Conservation (phyloP, 768 basidiomycete genomes). For the Gelatoporia subvermispora region DNA sequence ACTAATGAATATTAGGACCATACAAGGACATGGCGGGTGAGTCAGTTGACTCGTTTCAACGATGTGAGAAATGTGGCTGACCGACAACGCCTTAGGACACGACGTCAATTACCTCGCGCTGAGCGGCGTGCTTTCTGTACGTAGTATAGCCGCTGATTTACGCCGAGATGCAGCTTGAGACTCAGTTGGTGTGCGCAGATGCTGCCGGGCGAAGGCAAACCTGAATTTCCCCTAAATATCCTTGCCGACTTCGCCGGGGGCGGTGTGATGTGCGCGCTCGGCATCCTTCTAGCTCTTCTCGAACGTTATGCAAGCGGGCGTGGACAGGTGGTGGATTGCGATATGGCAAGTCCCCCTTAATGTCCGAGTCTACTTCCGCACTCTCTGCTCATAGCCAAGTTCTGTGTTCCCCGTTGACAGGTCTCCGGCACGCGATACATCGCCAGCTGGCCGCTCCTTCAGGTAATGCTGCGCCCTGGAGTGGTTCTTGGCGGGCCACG, state of each 20-base stretch:
- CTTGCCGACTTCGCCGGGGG: constrained; percentile 84
- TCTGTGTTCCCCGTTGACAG: constrained; percentile 31
- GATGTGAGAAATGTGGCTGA: too few relatives aligned
- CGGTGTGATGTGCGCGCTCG: constrained; percentile 64
- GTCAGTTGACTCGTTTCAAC: too few relatives aligned
- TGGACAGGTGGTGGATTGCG: constrained; percentile 69
- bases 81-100: constrained; percentile 70
- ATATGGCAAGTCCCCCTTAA: constrained; percentile 55
- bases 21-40: constrained; percentile 75
- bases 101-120: constrained; percentile 83
- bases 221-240: constrained; percentile 68
- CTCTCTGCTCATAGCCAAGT: too few relatives aligned
- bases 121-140: constrained; percentile 67
- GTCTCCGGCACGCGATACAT: constrained; percentile 77
- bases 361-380: not conserved
- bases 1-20: constrained; percentile 39
- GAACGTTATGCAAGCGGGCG: constrained; percentile 59
- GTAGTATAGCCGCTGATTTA: too few relatives aligned
- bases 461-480: not conserved
- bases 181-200: too few relatives aligned
- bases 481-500: constrained; percentile 34
- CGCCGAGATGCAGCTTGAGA: too few relatives aligned
- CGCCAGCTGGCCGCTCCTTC: constrained; percentile 58
- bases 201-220: constrained; percentile 66
- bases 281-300: constrained; percentile 70